Conservation (phyloP, 371 early-diverging fungal genomes). For the Mortierella sp. region DNA sequence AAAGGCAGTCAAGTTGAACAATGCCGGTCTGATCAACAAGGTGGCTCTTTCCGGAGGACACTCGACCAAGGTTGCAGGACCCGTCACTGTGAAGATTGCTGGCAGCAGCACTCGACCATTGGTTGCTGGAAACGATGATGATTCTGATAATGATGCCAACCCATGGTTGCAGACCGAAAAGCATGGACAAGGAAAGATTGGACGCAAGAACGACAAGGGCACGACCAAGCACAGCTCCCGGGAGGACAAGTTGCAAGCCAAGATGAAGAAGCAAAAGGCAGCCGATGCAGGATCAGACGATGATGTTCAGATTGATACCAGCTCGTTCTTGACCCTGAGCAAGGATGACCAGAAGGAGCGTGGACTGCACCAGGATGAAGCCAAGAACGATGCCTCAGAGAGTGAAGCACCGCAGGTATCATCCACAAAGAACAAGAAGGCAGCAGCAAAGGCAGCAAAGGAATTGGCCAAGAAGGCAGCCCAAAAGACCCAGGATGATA, state of each 20-base stretch:
- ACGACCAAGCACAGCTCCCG: conserved; percentile 65
- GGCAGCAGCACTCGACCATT: conserved; percentile 26
- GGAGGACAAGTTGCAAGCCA: conserved; percentile 68
- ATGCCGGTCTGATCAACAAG: conserved; percentile 69
- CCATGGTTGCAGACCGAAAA: conserved; percentile 70
- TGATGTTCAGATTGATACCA: conserved; percentile 70
- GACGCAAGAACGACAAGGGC: conserved; percentile 59
- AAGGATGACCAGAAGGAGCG: conserved; percentile 40
- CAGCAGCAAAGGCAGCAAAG: conserved; percentile 11
- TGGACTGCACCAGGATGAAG: conserved; percentile 24
- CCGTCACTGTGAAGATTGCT: conserved; percentile 57
- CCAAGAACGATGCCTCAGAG: not conserved
- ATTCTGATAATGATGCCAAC: conserved; percentile 56
- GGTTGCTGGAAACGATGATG: conserved; percentile 43
- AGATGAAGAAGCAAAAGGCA: conserved; percentile 62
- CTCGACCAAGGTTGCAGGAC: conserved; percentile 65
- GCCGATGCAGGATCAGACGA: conserved; percentile 57
- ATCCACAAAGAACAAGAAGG: conserved; percentile 21
- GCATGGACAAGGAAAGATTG: conserved; percentile 65
- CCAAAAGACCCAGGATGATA: not conserved
- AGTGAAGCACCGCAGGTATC: conserved; percentile 4
- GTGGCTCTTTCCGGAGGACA: conserved; percentile 69
- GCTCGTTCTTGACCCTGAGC: conserved; percentile 59
- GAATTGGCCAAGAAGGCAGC: conserved; percentile 20
- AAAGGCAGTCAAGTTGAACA: conserved; percentile 60